phyloP scores from a whole-genome alignment of 2,329 filamentous ascomycete genomes.

The Alternaria ventricosa region DNA sequence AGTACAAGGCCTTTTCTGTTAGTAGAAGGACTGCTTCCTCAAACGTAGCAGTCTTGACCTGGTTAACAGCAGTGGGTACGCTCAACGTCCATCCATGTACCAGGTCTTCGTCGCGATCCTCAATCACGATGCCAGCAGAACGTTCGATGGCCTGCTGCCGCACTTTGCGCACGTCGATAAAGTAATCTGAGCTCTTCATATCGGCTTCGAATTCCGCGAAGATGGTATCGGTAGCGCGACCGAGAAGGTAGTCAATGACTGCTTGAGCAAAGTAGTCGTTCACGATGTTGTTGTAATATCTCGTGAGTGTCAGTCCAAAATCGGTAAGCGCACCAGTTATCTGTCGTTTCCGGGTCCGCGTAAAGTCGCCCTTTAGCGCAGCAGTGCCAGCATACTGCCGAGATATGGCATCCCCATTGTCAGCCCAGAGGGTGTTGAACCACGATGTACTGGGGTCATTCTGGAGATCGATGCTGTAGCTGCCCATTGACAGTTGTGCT shows the following conservation, averaged over 20 bases:
- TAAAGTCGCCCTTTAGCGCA: constrained; percentile 96
- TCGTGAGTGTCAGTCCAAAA: constrained; percentile 83
- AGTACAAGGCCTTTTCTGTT: constrained; percentile 84
- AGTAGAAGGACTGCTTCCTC: constrained; percentile 88
- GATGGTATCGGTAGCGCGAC: constrained; percentile 81
- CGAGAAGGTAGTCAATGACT: constrained; percentile 91
- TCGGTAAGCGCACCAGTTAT: constrained; percentile 92
- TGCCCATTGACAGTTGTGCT: constrained; percentile 75
- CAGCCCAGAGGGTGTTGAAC: constrained; percentile 97
- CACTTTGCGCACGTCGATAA: constrained; percentile 82
- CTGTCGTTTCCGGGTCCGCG: constrained; percentile 86
- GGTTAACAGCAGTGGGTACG: constrained; percentile 75
- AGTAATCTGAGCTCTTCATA: constrained; percentile 92
- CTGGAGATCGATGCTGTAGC: constrained; percentile 76
- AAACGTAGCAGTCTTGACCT: constrained; percentile 71
- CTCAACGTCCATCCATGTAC: constrained; percentile 89
- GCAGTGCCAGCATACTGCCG: constrained; percentile 96
- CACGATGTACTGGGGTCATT: constrained; percentile 81
- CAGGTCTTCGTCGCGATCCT: constrained; percentile 78
- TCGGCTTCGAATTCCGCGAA: constrained; percentile 95
- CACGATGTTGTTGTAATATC: constrained; percentile 85
- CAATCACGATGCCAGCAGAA: constrained; percentile 82
- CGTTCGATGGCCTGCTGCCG: constrained; percentile 89
- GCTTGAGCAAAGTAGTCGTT: constrained; percentile 98
- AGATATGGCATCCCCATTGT: constrained; percentile 95